Base-by-base conservation (phyloP, 2,329 filamentous ascomycete species). In the Fusarium sp. region DNA sequence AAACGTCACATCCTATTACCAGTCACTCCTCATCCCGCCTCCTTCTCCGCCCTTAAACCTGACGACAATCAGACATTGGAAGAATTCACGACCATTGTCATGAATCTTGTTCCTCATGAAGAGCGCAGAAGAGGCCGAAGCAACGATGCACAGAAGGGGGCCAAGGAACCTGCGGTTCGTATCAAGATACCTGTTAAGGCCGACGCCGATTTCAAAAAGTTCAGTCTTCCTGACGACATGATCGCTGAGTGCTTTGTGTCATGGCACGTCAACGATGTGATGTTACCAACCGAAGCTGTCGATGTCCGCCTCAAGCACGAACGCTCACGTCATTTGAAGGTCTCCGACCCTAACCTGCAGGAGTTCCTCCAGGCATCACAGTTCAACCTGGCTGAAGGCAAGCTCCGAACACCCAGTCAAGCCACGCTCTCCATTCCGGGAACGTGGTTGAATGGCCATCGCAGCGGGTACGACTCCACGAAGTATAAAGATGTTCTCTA, bases 241-340 rank as follows among this genome's bases (percentile, higher is more conserved):
- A 76, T 74, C 13, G 76, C 82, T 12, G 66, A 74, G 37, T 74
- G 78, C 42, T 64, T 82, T 41, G 58, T 73, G 8, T 15, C 41
- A 1, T 59, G 73, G 73, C 49, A 72, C 75, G 18, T 75, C 68
- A 66, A 77, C 50, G 84, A 88, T 68, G 72, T 85, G 6, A 73
- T 86, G 36, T 77, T 86, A 6, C 85, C 86, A 1, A 57, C 71
- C 0, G 77, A 81, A 33, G 77, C 76, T 47, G 81, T 88, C 49
- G 86, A 88, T 67, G 73, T 84, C 37, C 84, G 84, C 40, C 62
- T 87, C 42, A 75, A 75, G 23, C 75, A 76, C 28, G 74, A 77
- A 18, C 73, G 75, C 23, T 74, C 83, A 8, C 74, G 79, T 7
- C 78, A 81, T 40, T 73, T 88, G 30, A 74, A 76, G 36, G 70